These are phyloP conservation scores for Bremia lactucae DNA, from an alignment of 352 stramenopile genomes.

Conservation along the genomic window DNA sequence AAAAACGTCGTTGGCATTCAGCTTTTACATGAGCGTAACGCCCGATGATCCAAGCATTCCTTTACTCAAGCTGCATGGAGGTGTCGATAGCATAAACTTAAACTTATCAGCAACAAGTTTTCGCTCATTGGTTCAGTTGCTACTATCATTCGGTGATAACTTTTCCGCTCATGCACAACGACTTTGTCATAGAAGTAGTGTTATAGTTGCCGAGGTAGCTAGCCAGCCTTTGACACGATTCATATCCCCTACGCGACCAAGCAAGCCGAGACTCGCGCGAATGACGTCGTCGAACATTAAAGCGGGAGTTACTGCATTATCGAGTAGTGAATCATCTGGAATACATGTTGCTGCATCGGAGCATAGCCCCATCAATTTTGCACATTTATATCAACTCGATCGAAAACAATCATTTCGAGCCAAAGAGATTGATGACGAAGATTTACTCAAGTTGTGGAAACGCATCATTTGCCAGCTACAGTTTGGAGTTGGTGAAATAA, in stretches of 20 bases:
- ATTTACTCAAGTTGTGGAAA: slow-evolving; percentile 73
- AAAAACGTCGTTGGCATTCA: slow-evolving; percentile 63
- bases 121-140: slow-evolving; percentile 38
- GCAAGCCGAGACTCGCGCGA: slow-evolving; percentile 22
- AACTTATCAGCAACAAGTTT: slow-evolving; percentile 65
- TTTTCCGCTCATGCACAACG: slow-evolving; percentile 35
- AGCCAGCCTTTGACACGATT: slow-evolving; percentile 5
- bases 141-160: slow-evolving; percentile 65
- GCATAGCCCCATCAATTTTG: slow-evolving; percentile 23
- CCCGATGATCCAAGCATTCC: slow-evolving; percentile 69
- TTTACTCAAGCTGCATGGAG: slow-evolving; percentile 64
- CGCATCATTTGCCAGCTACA: slow-evolving; percentile 48
- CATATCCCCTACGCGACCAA: slow-evolving; percentile 7
- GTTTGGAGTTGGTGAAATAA: slow-evolving; percentile 46
- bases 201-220: slow-evolving; percentile 1
- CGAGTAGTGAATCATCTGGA: slow-evolving; percentile 19
- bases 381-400: slow-evolving; percentile 28
- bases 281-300: slow-evolving; percentile 22
- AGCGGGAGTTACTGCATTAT: slow-evolving; percentile 10
- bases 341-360: slow-evolving; percentile 9
- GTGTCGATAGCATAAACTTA: slow-evolving; percentile 53
- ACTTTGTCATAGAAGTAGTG: slow-evolving; percentile 15
- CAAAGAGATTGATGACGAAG: slow-evolving; percentile 58
- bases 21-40: slow-evolving; percentile 67
- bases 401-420: slow-evolving; percentile 20